Evolutionary conservation across 768 basidiomycete species (phyloP).

Genomic region (Hebeloma cylindrosporum): DNA sequence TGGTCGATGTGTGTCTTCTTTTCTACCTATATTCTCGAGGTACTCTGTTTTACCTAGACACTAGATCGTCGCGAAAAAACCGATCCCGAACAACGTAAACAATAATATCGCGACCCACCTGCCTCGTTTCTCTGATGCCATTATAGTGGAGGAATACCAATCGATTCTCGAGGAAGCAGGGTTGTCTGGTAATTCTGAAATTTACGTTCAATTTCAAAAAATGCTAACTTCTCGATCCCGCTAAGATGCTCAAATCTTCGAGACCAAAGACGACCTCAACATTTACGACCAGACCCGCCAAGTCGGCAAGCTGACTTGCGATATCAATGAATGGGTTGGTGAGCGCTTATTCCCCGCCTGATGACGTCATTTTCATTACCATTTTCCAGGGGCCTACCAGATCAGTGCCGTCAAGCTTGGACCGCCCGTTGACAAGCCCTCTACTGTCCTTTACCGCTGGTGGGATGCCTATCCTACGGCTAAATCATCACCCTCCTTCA

Average conservation of each 20-base stretch:
- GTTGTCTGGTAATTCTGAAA: slow-evolving; percentile 36
- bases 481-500: slow-evolving; percentile 28
- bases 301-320: slow-evolving; percentile 23
- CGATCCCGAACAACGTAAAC: slow-evolving; percentile 41
- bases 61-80: slow-evolving; percentile 50
- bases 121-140: slow-evolving; percentile 47
- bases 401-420: slow-evolving; percentile 43
- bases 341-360: slow-evolving; percentile 20
- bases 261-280: slow-evolving; percentile 42
- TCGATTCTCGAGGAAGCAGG: slow-evolving; percentile 38
- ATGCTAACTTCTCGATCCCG: slow-evolving; percentile 39
- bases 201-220: slow-evolving; percentile 24
- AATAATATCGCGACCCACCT: slow-evolving; percentile 42
- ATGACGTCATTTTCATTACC: not conserved
- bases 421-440: slow-evolving; percentile 2
- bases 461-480: slow-evolving; percentile 54
- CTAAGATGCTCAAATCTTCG: too few species aligned
- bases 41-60: not conserved
- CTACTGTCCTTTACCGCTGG: slow-evolving; percentile 41
- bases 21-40: not conserved
- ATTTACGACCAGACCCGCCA: slow-evolving; percentile 26
- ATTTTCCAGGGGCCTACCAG: slow-evolving; percentile 42
- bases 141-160: slow-evolving; percentile 38
- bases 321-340: slow-evolving; percentile 49
- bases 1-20: slow-evolving; percentile 46